A percentile compares a stretch with the other conserved stretches of the same genome.
These are phyloP conservation scores for Citeromyces hawaiiensis DNA, from an alignment of 1,139 yeast genomes.

Conservation along the genomic window DNA sequence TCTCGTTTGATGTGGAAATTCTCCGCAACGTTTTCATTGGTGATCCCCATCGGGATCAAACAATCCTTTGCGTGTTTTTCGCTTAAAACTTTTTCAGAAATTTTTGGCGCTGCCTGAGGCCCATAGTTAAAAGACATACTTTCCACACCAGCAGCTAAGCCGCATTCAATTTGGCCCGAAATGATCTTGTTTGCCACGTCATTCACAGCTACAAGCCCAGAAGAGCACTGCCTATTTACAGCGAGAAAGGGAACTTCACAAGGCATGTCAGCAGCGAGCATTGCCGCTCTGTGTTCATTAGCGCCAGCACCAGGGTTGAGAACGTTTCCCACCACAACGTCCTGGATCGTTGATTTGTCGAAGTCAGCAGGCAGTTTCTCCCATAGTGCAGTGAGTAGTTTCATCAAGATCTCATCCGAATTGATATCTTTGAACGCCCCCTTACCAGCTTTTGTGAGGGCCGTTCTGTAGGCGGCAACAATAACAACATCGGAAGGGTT, in stretches of 20 bases:
- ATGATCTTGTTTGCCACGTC: conserved; percentile 82
- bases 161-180: conserved; percentile 81
- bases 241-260: conserved; percentile 65
- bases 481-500: conserved; percentile 80
- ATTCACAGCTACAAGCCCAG: conserved; percentile 83
- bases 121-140: conserved; percentile 84
- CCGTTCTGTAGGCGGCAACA: conserved; percentile 81
- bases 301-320: conserved; percentile 88
- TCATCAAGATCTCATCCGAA: conserved; percentile 58
- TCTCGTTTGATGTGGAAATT: conserved; percentile 54
- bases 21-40: conserved; percentile 65
- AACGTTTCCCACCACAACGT: conserved; percentile 80
- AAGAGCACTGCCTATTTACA: conserved; percentile 86
- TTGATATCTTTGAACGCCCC: conserved; percentile 70
- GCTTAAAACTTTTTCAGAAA: conserved; percentile 34
- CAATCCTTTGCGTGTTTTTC: conserved; percentile 42
- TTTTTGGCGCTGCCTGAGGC: conserved; percentile 50
- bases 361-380: conserved; percentile 34
- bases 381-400: conserved; percentile 49
- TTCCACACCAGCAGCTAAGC: conserved; percentile 87
- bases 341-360: conserved; percentile 60
- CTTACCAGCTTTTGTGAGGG: conserved; percentile 75
- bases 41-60: conserved; percentile 83
- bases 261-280: conserved; percentile 62
- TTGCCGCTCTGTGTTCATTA: conserved; percentile 82